Percentiles rank a stretch among this genome's conserved stretches.
These are phyloP conservation scores for Pseudodiploospora longispora DNA, from an alignment of 2,329 filamentous ascomycete genomes.

Conservation along the genomic window DNA sequence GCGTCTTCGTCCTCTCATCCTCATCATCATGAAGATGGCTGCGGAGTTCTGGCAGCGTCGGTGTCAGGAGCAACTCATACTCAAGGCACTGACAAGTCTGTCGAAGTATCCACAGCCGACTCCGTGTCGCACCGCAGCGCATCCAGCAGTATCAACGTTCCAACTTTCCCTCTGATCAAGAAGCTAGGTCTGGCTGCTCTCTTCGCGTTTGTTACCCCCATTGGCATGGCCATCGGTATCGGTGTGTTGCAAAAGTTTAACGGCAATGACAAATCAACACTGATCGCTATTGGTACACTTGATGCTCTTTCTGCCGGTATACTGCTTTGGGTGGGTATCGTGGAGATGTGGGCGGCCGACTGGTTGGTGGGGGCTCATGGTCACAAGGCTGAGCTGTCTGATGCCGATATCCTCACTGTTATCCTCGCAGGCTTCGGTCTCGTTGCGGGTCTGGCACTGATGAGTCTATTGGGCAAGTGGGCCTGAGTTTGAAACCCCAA, in stretches of 20 bases:
- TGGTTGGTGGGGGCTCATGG: slow-evolving; percentile 50
- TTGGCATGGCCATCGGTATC: slow-evolving; percentile 75
- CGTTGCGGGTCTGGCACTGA: slow-evolving; percentile 54
- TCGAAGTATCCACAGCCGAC: slow-evolving; percentile 9
- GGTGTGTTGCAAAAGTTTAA: slow-evolving; percentile 65
- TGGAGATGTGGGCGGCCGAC: slow-evolving; percentile 72
- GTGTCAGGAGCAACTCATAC: too few relatives aligned
- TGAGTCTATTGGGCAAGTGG: slow-evolving; percentile 72
- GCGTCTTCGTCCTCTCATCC: too few relatives aligned
- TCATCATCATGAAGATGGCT: background rate
- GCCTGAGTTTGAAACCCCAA: slow-evolving; percentile 32
- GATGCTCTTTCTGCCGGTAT: slow-evolving; percentile 38
- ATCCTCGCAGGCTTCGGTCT: slow-evolving; percentile 44
- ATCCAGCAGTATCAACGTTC: too few relatives aligned
- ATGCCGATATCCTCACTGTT: slow-evolving; percentile 41
- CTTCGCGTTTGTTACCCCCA: slow-evolving; percentile 65
- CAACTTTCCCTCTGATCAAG: slow-evolving; percentile 28
- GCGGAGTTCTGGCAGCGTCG: too few relatives aligned
- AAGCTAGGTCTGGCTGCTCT: slow-evolving; percentile 54
- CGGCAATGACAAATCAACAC: slow-evolving; percentile 58
- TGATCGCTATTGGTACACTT: slow-evolving; percentile 36
- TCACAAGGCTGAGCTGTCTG: slow-evolving; percentile 40
- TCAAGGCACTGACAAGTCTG: slow-evolving; percentile 20
- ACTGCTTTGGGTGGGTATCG: slow-evolving; percentile 69
- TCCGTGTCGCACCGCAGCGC: background rate